These are phyloP conservation scores for Westerdykella sp. DNA, from an alignment of 2,329 filamentous ascomycete species.

Conservation along the genomic window DNA sequence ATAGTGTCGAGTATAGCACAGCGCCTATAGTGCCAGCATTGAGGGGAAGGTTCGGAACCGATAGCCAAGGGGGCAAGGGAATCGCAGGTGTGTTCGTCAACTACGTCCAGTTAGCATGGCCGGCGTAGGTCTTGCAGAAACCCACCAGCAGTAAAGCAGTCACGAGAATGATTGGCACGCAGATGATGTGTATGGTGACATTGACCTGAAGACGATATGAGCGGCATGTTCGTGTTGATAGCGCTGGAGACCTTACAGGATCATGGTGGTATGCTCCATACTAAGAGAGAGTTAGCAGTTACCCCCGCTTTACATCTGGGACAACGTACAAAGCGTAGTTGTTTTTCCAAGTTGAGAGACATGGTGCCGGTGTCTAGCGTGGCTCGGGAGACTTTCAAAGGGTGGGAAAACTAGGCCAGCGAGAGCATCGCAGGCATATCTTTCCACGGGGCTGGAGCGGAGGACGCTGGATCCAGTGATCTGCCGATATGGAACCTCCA, in stretches of 20 bases:
- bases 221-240: slow-evolving; percentile 6
- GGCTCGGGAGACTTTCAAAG: background rate
- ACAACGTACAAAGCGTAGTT: slow-evolving; percentile 48
- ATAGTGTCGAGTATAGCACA: slow-evolving; percentile 66
- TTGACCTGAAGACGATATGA: slow-evolving; percentile 53
- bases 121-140: slow-evolving; percentile 4
- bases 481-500: background rate
- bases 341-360: slow-evolving; percentile 70
- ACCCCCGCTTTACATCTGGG: background rate
- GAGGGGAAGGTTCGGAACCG: slow-evolving; percentile 52
- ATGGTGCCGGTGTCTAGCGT: slow-evolving; percentile 33
- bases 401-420: background rate
- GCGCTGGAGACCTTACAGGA: slow-evolving; percentile 42
- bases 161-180: slow-evolving; percentile 69
- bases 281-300: slow-evolving; percentile 40
- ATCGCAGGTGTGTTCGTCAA: slow-evolving; percentile 53
- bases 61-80: slow-evolving; percentile 49
- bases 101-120: slow-evolving; percentile 33
- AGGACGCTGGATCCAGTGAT: background rate
- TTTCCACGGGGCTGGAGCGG: slow-evolving; percentile 5
- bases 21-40: slow-evolving; percentile 55
- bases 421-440: slow-evolving; percentile 20
- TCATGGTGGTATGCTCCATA: slow-evolving; percentile 82
- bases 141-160: slow-evolving; percentile 66
- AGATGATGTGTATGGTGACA: slow-evolving; percentile 70